Base-by-base conservation (phyloP, 2,329 filamentous ascomycete genomes). In the Microcyclospora pomicola region DNA sequence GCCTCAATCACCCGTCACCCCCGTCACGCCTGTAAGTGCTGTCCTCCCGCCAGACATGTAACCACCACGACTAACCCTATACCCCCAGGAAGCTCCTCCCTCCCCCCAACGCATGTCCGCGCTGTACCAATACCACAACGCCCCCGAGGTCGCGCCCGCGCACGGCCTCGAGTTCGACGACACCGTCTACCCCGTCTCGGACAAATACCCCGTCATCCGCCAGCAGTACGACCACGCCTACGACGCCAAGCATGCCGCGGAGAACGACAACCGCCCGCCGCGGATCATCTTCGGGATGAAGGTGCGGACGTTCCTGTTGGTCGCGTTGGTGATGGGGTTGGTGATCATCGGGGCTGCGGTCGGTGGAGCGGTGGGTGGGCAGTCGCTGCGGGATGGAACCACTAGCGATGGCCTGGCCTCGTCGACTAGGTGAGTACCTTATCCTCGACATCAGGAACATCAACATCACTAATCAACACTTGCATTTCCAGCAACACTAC, bases 281-380 rank as follows among this genome's bases (percentile, higher is more conserved):
- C 45, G 53, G n/a, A 60, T 60, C 46, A 59, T 60, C 40, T 60
- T 59, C 45, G 57, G 57, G 12, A 60, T 60, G 57, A 59, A 59
- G 38, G 42, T 59, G 27, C 42, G 48, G 27, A 59, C 55, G 1
- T 60, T 60, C 38, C 38, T 58, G 42, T 15, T 59, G 6, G 57
- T 60, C 2, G 49, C 53, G 11, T 30, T 47, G 15, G 42, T 57
- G 12, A 53, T 60, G 41, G 39, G 50, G 2, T 42, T 52, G 27
- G 44, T 60, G 15, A 43, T 59, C 2, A 50, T 59, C 6, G 56
- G 57, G 7, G 57, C 57, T n/a, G 56, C 56, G 15, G 56, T 59
- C 10, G 57, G 57, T 36, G 57, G 57, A 35, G 56, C 55, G 2
- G 52, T 60, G 6, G 57, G 57, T 9, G 54, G 55, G 2, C 48